These are phyloP conservation scores for Ustilago nuda DNA, from an alignment of 1,284 basidiomycete genomes.

Conservation along the genomic window DNA sequence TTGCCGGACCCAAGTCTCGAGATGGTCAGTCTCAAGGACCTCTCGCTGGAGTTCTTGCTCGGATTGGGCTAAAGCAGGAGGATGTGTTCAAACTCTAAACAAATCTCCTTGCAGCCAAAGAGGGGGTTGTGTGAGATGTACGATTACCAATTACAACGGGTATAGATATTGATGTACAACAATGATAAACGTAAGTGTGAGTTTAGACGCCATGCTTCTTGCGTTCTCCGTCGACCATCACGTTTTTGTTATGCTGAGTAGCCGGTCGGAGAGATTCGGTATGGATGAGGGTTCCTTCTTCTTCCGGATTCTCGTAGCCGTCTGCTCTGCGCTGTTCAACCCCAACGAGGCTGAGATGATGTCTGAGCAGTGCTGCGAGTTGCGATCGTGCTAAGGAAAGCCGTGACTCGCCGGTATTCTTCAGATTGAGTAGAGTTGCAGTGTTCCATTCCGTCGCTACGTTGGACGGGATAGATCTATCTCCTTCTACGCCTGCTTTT, in stretches of 20 bases:
- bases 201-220: slow-evolving; percentile 35
- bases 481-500: neutral
- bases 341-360: slow-evolving; percentile 31
- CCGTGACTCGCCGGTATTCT: neutral
- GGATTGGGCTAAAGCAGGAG: slow-evolving; percentile 27
- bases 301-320: slow-evolving; percentile 18
- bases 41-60: slow-evolving; percentile 31
- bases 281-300: slow-evolving; percentile 25
- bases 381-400: slow-evolving; percentile 35
- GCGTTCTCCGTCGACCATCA: slow-evolving; percentile 31
- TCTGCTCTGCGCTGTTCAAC: slow-evolving; percentile 23
- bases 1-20: slow-evolving; percentile 44
- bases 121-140: neutral
- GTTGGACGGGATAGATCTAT: slow-evolving; percentile 23
- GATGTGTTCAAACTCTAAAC: slow-evolving; percentile 51
- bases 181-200: neutral
- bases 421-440: slow-evolving; percentile 11
- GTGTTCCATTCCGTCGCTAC: slow-evolving; percentile 36
- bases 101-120: neutral
- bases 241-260: slow-evolving; percentile 24
- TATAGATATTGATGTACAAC: slow-evolving; percentile 5
- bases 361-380: slow-evolving; percentile 30
- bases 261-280: slow-evolving; percentile 29
- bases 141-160: slow-evolving; percentile 1
- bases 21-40: slow-evolving; percentile 43